Evolutionary conservation across 2,329 filamentous ascomycete genomes (phyloP), one percentile per base, ranked within the genome.

Genomic region (Pestalotiopsis sp.): DNA sequence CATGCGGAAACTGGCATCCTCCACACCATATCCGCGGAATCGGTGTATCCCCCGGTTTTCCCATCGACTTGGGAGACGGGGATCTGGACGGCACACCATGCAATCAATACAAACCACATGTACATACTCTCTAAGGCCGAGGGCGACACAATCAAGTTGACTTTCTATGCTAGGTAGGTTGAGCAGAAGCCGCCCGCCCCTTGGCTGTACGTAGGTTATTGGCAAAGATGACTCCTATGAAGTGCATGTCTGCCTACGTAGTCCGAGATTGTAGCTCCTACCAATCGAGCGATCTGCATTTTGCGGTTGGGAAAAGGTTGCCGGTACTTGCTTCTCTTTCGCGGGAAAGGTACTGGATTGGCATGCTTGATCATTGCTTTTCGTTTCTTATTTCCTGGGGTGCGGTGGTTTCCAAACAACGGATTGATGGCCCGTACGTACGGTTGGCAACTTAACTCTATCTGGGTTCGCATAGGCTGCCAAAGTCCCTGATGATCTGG

Each of bases 401-500:
- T n/a, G 35, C 58, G 58, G 17, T 7, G 44, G 58, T n/a, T 61
- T 17, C 58, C 38, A 61, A n/a, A 58, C 58, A 39, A 20, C 58
- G 58, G 58, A 61, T 39, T 35, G 58, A 17, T 61, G 58, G 13
- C 58, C 58, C 58, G 58, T 39, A 39, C 17, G 30, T n/a, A 52
- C 44, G 44, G 22, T 20, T 61, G 26, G 58, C 38, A 39, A 35
- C 62, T 57, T 56, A 65, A 65, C 62, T 65, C 48, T 55, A 65
- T 55, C 62, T 56, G 61, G 38, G 39, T 64, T 63, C 60, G 39
- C 60, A 44, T 63, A 35, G 30, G 30, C 30, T 35, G 30, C 30
- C 30, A 35, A 35, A 35, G 30, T 35, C 30, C 30, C 30, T 35
- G 30, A 35, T 35, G 30, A 35, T 35, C 30, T 35, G 30, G 20